Conservation (phyloP, 192 early-diverging fungal species). For the Coemansia sp. region DNA sequence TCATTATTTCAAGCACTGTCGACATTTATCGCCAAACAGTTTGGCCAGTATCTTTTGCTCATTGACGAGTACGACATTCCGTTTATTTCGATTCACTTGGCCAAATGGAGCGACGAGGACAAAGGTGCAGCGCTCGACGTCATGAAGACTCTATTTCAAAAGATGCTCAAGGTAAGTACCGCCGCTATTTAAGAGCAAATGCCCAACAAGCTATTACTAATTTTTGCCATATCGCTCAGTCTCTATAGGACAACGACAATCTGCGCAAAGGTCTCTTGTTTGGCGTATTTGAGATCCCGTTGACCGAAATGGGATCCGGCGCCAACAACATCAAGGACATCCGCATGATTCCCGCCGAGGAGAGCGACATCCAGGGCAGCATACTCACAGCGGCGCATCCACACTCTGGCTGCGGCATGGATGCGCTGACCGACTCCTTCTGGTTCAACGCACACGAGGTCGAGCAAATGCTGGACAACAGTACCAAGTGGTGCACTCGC, state of each 20-base stretch:
- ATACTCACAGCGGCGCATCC: conserved; percentile 25
- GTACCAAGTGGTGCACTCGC: conserved; percentile 15
- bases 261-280: conserved; percentile 33
- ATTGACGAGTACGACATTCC: conserved; percentile 55
- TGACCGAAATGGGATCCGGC: conserved; percentile 47
- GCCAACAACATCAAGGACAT: conserved; percentile 55
- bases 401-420: conserved; percentile 34
- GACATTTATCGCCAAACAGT: background rate
- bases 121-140: conserved; percentile 22
- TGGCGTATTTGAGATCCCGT: conserved; percentile 47
- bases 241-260: conserved; percentile 20
- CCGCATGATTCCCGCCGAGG: conserved; percentile 36
- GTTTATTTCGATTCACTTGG: conserved; percentile 39
- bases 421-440: conserved; percentile 42
- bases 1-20: conserved; percentile 25
- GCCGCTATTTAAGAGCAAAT: too few relatives aligned
- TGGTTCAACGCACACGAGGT: conserved; percentile 44
- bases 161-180: conserved; percentile 50
- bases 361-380: conserved; percentile 38
- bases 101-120: conserved; percentile 25
- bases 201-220: too few relatives aligned
- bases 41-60: conserved; percentile 43
- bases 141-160: conserved; percentile 32
- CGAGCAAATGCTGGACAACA: conserved; percentile 39
- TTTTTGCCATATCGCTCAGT: background rate